These are phyloP conservation scores for Cordyceps javanica DNA, from an alignment of 2,329 filamentous ascomycete species.

Conservation along the genomic window DNA sequence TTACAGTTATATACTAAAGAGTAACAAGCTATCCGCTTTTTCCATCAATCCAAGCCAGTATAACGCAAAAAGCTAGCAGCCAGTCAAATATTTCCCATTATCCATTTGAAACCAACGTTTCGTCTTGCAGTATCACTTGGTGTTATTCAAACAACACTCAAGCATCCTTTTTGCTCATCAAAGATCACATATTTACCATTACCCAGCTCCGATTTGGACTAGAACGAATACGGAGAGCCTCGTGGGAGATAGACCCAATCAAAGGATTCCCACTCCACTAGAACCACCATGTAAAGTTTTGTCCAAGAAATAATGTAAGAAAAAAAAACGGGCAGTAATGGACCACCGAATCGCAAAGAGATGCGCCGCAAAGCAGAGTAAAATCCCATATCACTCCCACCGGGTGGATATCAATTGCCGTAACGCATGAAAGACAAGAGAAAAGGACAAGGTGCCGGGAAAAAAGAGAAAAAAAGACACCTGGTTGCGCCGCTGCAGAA, in stretches of 20 bases:
- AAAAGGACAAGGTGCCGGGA: too few species aligned
- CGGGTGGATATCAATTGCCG: constrained; percentile 13
- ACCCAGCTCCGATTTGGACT: not conserved
- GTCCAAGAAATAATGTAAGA: constrained; percentile 6
- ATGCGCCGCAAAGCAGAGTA: constrained; percentile 6
- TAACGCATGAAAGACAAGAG: constrained; percentile 4
- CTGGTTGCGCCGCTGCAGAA: constrained; percentile 2
- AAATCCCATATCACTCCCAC: constrained; percentile 10
- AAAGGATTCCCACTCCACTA: not conserved
- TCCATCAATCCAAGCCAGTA: not conserved
- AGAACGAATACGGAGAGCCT: not conserved
- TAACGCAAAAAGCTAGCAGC: not conserved
- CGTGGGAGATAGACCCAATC: not conserved
- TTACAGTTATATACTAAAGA: constrained; percentile 9
- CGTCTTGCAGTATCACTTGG: not conserved
- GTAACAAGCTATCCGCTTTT: not conserved
- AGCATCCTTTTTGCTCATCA: not conserved
- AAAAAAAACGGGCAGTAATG: not conserved
- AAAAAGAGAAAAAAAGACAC: constrained; percentile 1
- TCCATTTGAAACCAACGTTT: not conserved
- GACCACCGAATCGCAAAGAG: not conserved
- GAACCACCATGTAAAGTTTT: constrained; percentile 3
- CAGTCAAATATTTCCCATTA: not conserved
- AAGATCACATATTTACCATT: constrained; percentile 12
- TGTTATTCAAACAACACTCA: not conserved